Percentiles rank a stretch among this genome's conserved stretches.
phyloP scores from a whole-genome alignment of 306 rosid species.

The Rosa rugosa region DNA sequence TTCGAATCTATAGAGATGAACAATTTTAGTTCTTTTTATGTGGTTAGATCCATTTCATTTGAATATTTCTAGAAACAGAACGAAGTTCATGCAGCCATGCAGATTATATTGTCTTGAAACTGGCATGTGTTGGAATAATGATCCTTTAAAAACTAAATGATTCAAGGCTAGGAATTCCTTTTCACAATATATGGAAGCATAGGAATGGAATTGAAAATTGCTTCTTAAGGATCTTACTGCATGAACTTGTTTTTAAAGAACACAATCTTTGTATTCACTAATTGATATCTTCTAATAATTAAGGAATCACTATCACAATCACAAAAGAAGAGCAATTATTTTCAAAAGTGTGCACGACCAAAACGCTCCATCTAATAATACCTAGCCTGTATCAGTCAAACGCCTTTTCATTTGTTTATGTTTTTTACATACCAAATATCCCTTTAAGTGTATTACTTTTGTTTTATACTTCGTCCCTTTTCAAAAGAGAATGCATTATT shows the following conservation, averaged over 20 bases:
- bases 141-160: neutral
- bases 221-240: neutral
- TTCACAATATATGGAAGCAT: neutral
- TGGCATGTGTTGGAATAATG: neutral
- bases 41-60: neutral
- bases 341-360: constrained; percentile 2
- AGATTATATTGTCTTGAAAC: neutral
- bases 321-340: neutral
- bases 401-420: constrained; percentile 1
- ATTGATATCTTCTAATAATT: neutral
- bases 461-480: neutral
- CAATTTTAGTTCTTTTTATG: neutral
- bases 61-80: neutral
- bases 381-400: constrained; percentile 20
- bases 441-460: neutral
- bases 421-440: neutral
- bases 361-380: constrained; percentile 4
- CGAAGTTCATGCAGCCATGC: neutral
- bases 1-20: neutral
- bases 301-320: neutral
- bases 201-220: neutral
- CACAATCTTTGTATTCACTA: neutral
- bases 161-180: neutral
- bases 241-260: neutral
- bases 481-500: constrained; percentile 10